phyloP scores from a whole-genome alignment of 2,329 filamentous ascomycete species.

The Apiospora kogelbergensis region DNA sequence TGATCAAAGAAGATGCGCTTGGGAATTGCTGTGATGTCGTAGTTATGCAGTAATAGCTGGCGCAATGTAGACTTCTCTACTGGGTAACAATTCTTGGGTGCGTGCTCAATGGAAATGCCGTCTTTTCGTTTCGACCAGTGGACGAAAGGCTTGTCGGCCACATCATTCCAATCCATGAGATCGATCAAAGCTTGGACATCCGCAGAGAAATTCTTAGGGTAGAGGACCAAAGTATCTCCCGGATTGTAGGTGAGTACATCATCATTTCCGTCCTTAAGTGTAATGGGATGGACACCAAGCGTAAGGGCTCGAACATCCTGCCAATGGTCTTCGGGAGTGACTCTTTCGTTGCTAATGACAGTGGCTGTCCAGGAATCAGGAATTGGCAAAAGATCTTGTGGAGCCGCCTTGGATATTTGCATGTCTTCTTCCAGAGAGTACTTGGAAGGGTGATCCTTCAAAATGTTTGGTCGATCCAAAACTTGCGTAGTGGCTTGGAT shows the following conservation, averaged over 20 bases:
- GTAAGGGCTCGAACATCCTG: conserved; percentile 88
- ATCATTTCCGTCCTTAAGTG: conserved; percentile 24
- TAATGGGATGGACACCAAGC: conserved; percentile 45
- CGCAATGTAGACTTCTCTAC: conserved; percentile 62
- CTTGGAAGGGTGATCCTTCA: conserved; percentile 35
- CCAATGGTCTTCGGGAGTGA: conserved; percentile 80
- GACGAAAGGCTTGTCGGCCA: conserved; percentile 70
- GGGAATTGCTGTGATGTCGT: conserved; percentile 89
- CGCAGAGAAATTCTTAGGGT: conserved; percentile 79
- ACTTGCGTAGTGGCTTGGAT: conserved; percentile 14
- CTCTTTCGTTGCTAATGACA: conserved; percentile 64
- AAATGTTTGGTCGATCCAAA: conserved; percentile 36
- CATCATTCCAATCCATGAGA: conserved; percentile 73
- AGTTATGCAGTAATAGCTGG: conserved; percentile 73
- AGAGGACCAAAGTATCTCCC: conserved; percentile 79
- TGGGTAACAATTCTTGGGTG: conserved; percentile 32
- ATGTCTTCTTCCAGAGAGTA: conserved; percentile 28
- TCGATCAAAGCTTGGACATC: conserved; percentile 80
- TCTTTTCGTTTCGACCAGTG: conserved; percentile 17
- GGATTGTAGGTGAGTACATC: conserved; percentile 51
- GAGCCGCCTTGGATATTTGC: conserved; percentile 23
- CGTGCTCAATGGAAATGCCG: conserved; percentile 17
- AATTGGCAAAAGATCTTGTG: conserved; percentile 50
- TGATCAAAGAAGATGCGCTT: conserved; percentile 81
- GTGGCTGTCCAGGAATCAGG: conserved; percentile 55